phyloP scores from a whole-genome alignment of 371 early-diverging fungal species.

The Fennellomyces sp. region DNA sequence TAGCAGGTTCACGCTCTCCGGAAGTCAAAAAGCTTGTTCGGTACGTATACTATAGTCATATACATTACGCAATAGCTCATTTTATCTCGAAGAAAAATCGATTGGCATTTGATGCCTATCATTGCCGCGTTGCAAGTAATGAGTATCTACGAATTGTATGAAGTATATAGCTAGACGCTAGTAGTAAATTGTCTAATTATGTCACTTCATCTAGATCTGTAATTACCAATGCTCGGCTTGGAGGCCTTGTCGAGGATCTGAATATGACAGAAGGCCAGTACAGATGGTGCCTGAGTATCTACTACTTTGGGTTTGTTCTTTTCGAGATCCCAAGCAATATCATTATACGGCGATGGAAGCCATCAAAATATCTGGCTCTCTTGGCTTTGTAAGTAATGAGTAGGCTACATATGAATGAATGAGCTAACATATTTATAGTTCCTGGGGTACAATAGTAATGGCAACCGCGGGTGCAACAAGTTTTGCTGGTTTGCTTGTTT shows the following conservation, averaged over 20 bases:
- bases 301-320: slow-evolving; percentile 25
- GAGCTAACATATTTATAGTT: slow-evolving; percentile 8
- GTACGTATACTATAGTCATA: no score
- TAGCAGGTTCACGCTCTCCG: no score
- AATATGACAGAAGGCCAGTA: slow-evolving; percentile 23
- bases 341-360: slow-evolving; percentile 26
- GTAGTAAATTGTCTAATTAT: no score
- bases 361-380: slow-evolving; percentile 12
- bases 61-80: no score
- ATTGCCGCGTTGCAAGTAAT: no score
- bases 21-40: no score
- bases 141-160: no score
- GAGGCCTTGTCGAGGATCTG: slow-evolving; percentile 31
- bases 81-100: no score
- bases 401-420: no score
- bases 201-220: slow-evolving; percentile 24
- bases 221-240: slow-evolving; percentile 44
- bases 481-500: slow-evolving; percentile 14
- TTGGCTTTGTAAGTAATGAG: slow-evolving; percentile 33
- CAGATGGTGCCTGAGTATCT: slow-evolving; percentile 13
- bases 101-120: no score
- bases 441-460: slow-evolving; percentile 28
- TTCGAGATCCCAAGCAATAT: slow-evolving; percentile 41
- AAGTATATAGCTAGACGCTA: no score
- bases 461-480: slow-evolving; percentile 22